phyloP scores from a whole-genome alignment of 352 stramenopile genomes.

The Globisporangium abappressorium region DNA sequence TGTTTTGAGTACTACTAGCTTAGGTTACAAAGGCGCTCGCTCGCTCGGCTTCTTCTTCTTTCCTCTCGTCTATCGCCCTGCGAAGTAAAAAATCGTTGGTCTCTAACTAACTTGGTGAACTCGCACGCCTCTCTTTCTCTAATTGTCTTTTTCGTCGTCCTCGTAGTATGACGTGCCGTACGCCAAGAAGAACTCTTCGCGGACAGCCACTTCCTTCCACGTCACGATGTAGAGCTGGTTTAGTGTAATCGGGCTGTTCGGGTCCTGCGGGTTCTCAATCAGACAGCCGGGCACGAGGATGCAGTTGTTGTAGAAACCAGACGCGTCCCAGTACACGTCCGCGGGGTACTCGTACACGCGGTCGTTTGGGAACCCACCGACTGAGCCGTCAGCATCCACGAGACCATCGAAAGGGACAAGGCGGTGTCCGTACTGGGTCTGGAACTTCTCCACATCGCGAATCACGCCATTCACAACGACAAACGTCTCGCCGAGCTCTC shows the following conservation, averaged over 20 bases:
- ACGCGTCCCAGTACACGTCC: conserved; percentile 85
- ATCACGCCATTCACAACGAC: conserved; percentile 85
- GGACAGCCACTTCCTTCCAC: conserved; percentile 82
- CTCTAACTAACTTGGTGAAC: conserved; percentile 13
- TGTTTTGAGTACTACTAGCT: conserved; percentile 3
- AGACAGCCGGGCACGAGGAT: conserved; percentile 85
- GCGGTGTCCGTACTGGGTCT: conserved; percentile 84
- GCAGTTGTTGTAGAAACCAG: conserved; percentile 88
- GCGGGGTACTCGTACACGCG: conserved; percentile 85
- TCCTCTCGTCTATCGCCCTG: conserved; percentile 7
- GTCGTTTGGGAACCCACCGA: conserved; percentile 83
- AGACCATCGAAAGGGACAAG: conserved; percentile 79
- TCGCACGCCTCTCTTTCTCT: conserved; percentile 20
- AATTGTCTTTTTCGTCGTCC: conserved; percentile 68
- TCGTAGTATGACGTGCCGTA: conserved; percentile 90
- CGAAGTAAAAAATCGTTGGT: neutral
- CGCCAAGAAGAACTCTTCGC: conserved; percentile 86
- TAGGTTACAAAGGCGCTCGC: conserved; percentile 10
- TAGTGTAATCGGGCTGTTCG: conserved; percentile 71
- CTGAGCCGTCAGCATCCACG: conserved; percentile 81
- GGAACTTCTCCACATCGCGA: conserved; percentile 85
- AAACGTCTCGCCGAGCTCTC: conserved; percentile 84
- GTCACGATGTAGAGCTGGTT: conserved; percentile 88
- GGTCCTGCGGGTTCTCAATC: conserved; percentile 77
- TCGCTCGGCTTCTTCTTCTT: neutral